Percentiles rank a stretch among this genome's conserved stretches.
phyloP scores from a whole-genome alignment of 148 eudicot genomes.

The Fagopyrum tataricum region DNA sequence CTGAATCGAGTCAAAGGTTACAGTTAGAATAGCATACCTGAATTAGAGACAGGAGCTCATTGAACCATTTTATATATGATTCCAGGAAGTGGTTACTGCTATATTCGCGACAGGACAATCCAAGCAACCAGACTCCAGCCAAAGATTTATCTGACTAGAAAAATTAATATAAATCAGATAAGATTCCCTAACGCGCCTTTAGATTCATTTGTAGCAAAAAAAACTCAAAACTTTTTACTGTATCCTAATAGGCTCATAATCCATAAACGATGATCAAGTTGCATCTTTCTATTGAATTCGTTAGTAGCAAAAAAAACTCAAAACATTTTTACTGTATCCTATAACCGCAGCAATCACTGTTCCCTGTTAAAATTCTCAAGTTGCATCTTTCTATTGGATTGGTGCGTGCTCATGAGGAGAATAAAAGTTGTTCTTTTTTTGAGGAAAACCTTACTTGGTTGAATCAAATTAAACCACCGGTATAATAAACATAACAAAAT shows the following conservation, averaged over 20 bases:
- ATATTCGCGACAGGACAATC: conserved; percentile 68
- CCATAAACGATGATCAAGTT: background rate
- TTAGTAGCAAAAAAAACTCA: background rate
- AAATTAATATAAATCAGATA: conserved; percentile 11
- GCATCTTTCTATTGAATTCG: background rate
- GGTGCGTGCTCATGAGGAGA: background rate
- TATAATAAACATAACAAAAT: background rate
- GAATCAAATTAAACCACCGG: background rate
- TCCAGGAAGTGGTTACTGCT: conserved; percentile 63
- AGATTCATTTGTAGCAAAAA: background rate
- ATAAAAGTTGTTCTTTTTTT: background rate
- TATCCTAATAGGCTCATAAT: background rate
- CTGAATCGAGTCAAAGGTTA: background rate
- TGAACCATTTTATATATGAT: conserved; percentile 62
- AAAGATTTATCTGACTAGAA: conserved; percentile 93
- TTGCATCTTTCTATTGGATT: background rate
- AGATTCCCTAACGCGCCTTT: background rate
- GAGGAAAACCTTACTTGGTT: background rate
- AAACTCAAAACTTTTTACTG: background rate
- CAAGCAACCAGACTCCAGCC: conserved; percentile 91
- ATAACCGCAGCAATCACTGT: background rate
- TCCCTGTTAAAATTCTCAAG: background rate
- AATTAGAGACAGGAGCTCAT: conserved; percentile 46
- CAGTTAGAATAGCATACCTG: conserved; percentile 40
- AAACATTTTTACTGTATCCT: background rate